These are phyloP conservation scores for Bocquillonia castaneifolia DNA, from an alignment of 441 rosid genomes.

Conservation along the genomic window DNA sequence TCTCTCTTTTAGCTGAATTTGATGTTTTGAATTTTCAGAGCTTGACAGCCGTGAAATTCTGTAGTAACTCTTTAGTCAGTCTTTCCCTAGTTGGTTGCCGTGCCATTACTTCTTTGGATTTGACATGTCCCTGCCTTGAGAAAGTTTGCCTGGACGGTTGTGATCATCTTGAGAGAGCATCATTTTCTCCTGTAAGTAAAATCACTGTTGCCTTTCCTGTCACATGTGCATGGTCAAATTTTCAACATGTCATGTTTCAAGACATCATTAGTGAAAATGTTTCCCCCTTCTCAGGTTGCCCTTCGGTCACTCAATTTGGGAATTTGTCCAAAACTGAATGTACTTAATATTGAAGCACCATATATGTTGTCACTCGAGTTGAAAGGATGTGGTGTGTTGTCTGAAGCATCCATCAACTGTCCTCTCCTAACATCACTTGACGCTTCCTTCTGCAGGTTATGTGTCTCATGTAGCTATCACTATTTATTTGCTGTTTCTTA, in stretches of 20 bases:
- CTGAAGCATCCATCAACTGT: slow-evolving; percentile 76
- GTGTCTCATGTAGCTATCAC: not conserved
- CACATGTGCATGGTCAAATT: not conserved
- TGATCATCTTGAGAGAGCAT: slow-evolving; percentile 86
- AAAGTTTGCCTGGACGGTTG: slow-evolving; percentile 88
- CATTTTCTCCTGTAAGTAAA: slow-evolving; percentile 80
- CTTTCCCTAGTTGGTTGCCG: slow-evolving; percentile 97
- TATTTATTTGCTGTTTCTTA: slow-evolving; percentile 13
- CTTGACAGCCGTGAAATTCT: slow-evolving; percentile 69
- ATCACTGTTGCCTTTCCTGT: not conserved
- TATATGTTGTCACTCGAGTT: slow-evolving; percentile 80
- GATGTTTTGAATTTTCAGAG: slow-evolving; percentile 43
- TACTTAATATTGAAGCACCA: slow-evolving; percentile 72
- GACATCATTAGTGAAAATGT: not conserved
- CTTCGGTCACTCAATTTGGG: slow-evolving; percentile 78
- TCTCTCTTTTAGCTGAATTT: slow-evolving; percentile 16
- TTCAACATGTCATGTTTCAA: not conserved
- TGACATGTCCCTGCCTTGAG: slow-evolving; percentile 77
- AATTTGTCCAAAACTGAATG: slow-evolving; percentile 82
- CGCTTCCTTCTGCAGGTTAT: slow-evolving; percentile 94
- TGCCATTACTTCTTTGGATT: slow-evolving; percentile 64
- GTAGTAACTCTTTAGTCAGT: slow-evolving; percentile 68
- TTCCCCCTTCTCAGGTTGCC: slow-evolving; percentile 52
- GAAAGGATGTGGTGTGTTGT: slow-evolving; percentile 90
- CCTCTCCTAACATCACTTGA: slow-evolving; percentile 84